Evolutionary conservation across 1,139 yeast species (phyloP).

Genomic region (Magnusiomyces sp.): DNA sequence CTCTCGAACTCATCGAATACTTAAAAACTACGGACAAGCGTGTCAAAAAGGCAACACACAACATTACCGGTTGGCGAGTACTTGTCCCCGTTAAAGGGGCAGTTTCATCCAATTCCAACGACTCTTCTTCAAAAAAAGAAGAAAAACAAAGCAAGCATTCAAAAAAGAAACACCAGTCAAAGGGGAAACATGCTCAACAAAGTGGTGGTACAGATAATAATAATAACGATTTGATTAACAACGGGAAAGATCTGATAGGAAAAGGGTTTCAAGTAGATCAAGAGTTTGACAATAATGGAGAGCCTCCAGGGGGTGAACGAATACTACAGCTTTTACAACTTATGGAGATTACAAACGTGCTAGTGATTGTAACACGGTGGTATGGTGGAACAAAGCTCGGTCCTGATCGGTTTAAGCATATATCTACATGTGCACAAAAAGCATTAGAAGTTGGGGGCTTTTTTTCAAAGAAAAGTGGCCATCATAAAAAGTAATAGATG

Average conservation of each 20-base stretch:
- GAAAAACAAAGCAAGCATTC: not conserved
- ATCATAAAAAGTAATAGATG: conserved; percentile 24
- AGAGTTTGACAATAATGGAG: conserved; percentile 62
- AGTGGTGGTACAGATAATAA: not conserved
- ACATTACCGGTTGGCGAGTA: conserved; percentile 77
- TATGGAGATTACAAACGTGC: conserved; percentile 64
- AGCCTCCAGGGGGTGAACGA: conserved; percentile 78
- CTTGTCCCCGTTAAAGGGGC: not conserved
- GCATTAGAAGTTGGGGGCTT: conserved; percentile 58
- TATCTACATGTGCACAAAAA: conserved; percentile 73
- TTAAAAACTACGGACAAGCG: conserved; percentile 45
- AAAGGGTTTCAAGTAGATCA: conserved; percentile 12
- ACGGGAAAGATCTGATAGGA: not conserved
- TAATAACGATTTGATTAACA: not conserved
- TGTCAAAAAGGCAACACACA: conserved; percentile 58
- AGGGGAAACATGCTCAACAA: not conserved
- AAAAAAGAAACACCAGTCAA: not conserved
- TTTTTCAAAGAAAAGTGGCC: conserved; percentile 9
- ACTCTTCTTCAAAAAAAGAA: not conserved
- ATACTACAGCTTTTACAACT: conserved; percentile 57
- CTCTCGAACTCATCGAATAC: conserved; percentile 40
- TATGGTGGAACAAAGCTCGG: conserved; percentile 85
- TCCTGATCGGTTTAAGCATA: conserved; percentile 76
- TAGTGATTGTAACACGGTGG: conserved; percentile 87
- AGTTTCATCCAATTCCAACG: not conserved